Conservation (phyloP, 495 filamentous ascomycete genomes). For the Trichoderma orchidacearum region DNA sequence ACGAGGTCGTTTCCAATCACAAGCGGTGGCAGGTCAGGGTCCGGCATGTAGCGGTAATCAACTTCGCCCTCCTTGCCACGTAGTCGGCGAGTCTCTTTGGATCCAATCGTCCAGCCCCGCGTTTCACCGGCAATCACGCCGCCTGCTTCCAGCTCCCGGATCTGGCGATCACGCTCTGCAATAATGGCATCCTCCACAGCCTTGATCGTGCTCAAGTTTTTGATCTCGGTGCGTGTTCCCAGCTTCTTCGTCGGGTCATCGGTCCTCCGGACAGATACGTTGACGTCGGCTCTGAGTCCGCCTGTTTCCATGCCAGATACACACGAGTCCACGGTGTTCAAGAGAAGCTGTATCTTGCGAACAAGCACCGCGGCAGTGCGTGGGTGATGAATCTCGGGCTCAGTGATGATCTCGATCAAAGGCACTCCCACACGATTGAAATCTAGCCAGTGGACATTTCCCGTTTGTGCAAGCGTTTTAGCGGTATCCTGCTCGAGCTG, state of each 20-base stretch:
- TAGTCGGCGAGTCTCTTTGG: slow-evolving; percentile 62
- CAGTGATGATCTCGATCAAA: slow-evolving; percentile 88
- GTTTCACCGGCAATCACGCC: slow-evolving; percentile 78
- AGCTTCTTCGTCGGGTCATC: slow-evolving; percentile 35
- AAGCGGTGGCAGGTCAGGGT: slow-evolving; percentile 78
- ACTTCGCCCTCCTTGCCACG: slow-evolving; percentile 94
- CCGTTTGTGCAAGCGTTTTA: slow-evolving; percentile 72
- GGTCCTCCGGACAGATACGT: slow-evolving; percentile 65
- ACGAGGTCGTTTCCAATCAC: slow-evolving; percentile 61
- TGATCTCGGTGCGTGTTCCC: slow-evolving; percentile 91
- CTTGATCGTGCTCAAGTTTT: slow-evolving; percentile 91
- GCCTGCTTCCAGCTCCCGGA: slow-evolving; percentile 62
- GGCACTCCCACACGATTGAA: slow-evolving; percentile 89
- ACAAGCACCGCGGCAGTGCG: slow-evolving; percentile 77
- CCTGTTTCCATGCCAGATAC: slow-evolving; percentile 87
- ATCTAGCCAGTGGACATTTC: slow-evolving; percentile 65
- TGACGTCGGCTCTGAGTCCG: slow-evolving; percentile 85
- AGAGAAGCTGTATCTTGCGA: slow-evolving; percentile 71
- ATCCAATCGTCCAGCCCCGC: slow-evolving; percentile 76
- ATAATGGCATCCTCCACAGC: slow-evolving; percentile 87
- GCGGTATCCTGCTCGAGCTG: slow-evolving; percentile 98
- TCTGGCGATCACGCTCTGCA: slow-evolving; percentile 82
- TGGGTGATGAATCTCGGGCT: slow-evolving; percentile 71
- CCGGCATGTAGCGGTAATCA: slow-evolving; percentile 97
- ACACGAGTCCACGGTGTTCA: slow-evolving; percentile 71